Evolutionary conservation across 106 monocot species (phyloP).

Genomic region (Allium sativum): DNA sequence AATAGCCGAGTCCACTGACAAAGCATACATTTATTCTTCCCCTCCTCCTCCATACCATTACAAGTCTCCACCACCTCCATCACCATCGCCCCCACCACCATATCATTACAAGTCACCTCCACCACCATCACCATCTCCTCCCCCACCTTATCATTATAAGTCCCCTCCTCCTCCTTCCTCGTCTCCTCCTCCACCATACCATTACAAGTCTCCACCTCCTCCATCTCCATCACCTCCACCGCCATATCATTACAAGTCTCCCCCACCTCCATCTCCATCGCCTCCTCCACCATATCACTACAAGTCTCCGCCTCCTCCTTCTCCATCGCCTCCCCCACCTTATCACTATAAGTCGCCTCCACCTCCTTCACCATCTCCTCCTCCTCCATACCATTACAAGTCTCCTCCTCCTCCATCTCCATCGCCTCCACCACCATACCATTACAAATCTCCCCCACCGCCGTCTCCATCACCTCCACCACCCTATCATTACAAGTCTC

Average conservation of each 20-base stretch:
- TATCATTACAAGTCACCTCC: not conserved
- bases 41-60: constrained; percentile 5
- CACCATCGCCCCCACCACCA: not conserved
- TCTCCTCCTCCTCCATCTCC: not conserved
- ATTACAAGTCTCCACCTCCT: not conserved
- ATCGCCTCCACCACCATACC: not conserved
- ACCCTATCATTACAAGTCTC: not conserved
- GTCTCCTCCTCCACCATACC: not conserved
- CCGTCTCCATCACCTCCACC: not conserved
- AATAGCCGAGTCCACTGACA: not conserved
- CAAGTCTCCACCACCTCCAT: constrained; percentile 1
- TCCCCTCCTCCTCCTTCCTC: not conserved
- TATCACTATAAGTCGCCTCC: not conserved
- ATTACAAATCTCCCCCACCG: not conserved
- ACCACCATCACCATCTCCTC: not conserved
- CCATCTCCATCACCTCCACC: constrained; percentile 2
- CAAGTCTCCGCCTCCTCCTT: not conserved
- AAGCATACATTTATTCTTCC: not conserved
- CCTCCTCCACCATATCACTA: not conserved
- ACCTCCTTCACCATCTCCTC: not conserved
- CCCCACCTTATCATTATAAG: not conserved
- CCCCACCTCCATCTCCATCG: constrained; percentile 1
- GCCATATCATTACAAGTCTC: not conserved
- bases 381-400: not conserved
- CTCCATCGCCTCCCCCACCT: not conserved